Base-by-base conservation (phyloP, 2,329 filamentous ascomycete genomes). In the Alternaria dauci region DNA sequence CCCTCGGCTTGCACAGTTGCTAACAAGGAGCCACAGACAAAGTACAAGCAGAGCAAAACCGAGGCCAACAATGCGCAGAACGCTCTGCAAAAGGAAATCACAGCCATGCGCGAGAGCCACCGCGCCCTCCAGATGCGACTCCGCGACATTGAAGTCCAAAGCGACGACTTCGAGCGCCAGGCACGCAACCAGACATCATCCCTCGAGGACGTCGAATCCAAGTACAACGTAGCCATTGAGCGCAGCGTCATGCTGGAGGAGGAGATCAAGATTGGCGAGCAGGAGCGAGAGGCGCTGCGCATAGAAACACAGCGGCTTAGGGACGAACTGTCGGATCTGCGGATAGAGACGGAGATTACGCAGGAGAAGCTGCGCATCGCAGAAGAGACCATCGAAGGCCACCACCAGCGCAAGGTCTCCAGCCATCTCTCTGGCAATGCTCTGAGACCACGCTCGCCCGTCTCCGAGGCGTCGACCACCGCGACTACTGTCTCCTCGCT, bases 161-260 rank as follows among this genome's bases (percentile, higher is more conserved):
- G 98, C 81, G 95, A 99, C 83, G 95, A 99, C 79, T 97, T 94
- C 76, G 95, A 99, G 83, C 89, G 93, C 68, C 94, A 98, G 81
- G 94, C 95, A 69, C 89, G 95, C 71, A 95, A 97, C 79, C 97
- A 94, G 28, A 94, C 93, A 36, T 97, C 94, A 44, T 97, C 94
- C 52, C 87, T 98, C 63, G 95, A 99, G 81, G 95, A 99, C 76
- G 85, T 99, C 79, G 95, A 99, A 81, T 94, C 91, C 64, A 99
- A 98, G 80, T 97, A 95, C 80, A 98, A 97, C 77, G 88, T 96
- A 58, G 88, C 94, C 5, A 96, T 99, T 70, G 95, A 99, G 81
- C 86, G 94, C 55, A 89, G 87, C 9, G 95, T 99, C 26, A 88
- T 99, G 86, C 87, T 97, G 81, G 95, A 99, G 76, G 94, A 97